phyloP scores from a whole-genome alignment of 495 filamentous ascomycete genomes.

The Cercophora scortea region DNA sequence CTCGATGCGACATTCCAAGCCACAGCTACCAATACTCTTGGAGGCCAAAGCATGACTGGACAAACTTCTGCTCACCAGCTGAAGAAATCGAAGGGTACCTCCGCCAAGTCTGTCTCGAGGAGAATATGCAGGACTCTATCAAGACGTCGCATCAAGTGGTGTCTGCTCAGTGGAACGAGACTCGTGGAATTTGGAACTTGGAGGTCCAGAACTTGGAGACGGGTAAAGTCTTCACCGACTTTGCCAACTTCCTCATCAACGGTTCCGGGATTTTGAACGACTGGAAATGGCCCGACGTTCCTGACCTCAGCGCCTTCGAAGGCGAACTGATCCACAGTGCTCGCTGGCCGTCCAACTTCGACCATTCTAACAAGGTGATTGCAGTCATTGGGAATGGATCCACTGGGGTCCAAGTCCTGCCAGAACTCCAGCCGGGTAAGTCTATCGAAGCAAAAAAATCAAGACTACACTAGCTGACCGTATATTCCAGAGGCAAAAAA shows the following conservation, averaged over 20 bases:
- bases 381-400: conserved; percentile 53
- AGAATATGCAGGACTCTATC: conserved; percentile 45
- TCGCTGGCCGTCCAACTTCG: conserved; percentile 48
- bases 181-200: conserved; percentile 42
- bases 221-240: conserved; percentile 35
- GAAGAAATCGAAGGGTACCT: conserved; percentile 55
- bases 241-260: conserved; percentile 50
- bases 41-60: conserved; percentile 50
- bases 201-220: conserved; percentile 38
- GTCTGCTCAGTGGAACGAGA: conserved; percentile 34
- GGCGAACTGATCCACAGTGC: conserved; percentile 53
- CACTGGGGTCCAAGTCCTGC: conserved; percentile 54
- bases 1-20: conserved; percentile 47
- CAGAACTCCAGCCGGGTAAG: conserved; percentile 49
- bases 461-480: conserved; percentile 23
- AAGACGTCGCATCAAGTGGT: conserved; percentile 34
- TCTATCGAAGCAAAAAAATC: conserved; percentile 25
- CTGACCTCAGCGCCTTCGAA: conserved; percentile 37
- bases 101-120: conserved; percentile 43
- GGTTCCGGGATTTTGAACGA: conserved; percentile 55
- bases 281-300: conserved; percentile 55
- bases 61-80: conserved; percentile 48
- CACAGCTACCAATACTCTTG: conserved; percentile 51
- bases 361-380: conserved; percentile 49
- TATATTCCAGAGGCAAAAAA: conserved; percentile 30